Conservation (phyloP, 2,329 filamentous ascomycete genomes). For the Knufia petricola region DNA sequence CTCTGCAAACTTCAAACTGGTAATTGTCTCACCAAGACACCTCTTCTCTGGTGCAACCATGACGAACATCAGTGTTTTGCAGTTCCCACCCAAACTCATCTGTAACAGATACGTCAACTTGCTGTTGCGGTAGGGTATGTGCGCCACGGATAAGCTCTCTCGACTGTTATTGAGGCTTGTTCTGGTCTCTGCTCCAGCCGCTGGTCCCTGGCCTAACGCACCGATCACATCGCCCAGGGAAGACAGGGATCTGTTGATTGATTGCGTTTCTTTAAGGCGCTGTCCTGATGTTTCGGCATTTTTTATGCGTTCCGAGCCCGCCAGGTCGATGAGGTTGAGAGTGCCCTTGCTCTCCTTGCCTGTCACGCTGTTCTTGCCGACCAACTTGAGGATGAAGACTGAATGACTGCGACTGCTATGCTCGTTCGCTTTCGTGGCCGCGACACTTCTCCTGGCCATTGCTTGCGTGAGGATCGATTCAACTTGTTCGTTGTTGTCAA, state of each 20-base stretch:
- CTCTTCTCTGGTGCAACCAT: slow-evolving; percentile 91
- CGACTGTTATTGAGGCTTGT: slow-evolving; percentile 43
- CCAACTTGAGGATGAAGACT: slow-evolving; percentile 76
- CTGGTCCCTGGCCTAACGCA: slow-evolving; percentile 54
- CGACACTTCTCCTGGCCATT: slow-evolving; percentile 77
- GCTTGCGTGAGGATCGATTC: slow-evolving; percentile 72
- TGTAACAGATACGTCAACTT: slow-evolving; percentile 94
- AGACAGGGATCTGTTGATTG: slow-evolving; percentile 90
- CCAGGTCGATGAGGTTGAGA: slow-evolving; percentile 89
- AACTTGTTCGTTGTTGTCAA: slow-evolving; percentile 72
- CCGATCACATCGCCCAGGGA: slow-evolving; percentile 92
- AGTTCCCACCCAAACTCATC: slow-evolving; percentile 89
- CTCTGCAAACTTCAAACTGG: slow-evolving; percentile 88
- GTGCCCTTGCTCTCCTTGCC: slow-evolving; percentile 84
- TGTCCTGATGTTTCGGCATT: slow-evolving; percentile 80
- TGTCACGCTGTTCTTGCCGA: slow-evolving; percentile 60
- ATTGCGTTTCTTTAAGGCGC: slow-evolving; percentile 85
- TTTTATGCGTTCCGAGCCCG: slow-evolving; percentile 82
- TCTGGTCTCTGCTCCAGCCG: slow-evolving; percentile 36
- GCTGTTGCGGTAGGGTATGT: slow-evolving; percentile 91
- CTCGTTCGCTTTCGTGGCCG: slow-evolving; percentile 95
- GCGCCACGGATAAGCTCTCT: slow-evolving; percentile 34
- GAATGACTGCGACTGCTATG: slow-evolving; percentile 89
- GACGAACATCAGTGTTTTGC: slow-evolving; percentile 97
- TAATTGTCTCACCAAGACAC: slow-evolving; percentile 85